phyloP scores from a whole-genome alignment of 495 filamentous ascomycete species.

The Xylaria telfairii region DNA sequence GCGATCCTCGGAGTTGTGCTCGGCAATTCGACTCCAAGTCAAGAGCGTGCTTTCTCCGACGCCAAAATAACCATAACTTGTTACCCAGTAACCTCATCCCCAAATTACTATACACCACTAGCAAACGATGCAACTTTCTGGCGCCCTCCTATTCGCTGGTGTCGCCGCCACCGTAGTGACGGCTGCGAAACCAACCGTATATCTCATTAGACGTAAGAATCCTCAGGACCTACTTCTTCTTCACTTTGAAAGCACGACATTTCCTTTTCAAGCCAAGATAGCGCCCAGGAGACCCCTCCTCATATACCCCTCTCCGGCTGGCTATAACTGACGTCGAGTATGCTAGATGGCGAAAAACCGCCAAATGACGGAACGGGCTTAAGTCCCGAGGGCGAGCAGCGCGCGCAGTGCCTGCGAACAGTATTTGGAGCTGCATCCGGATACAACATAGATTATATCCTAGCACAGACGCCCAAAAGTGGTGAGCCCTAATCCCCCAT shows the following conservation, averaged over 20 bases:
- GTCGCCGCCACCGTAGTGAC: slow-evolving; percentile 18
- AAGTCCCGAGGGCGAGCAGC: slow-evolving; percentile 51
- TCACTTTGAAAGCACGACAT: too few relatives aligned
- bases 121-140: slow-evolving; percentile 27
- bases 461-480: slow-evolving; percentile 56
- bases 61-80: neutral
- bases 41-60: neutral
- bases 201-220: slow-evolving; percentile 55
- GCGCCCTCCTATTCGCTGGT: slow-evolving; percentile 23
- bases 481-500: slow-evolving; percentile 42
- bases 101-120: neutral
- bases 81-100: neutral
- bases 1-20: neutral
- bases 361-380: slow-evolving; percentile 50
- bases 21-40: neutral
- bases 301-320: too few relatives aligned
- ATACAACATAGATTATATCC: slow-evolving; percentile 61
- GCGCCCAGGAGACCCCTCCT: too few relatives aligned
- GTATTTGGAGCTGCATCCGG: slow-evolving; percentile 53
- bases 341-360: slow-evolving; percentile 58
- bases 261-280: too few relatives aligned
- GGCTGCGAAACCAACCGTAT: slow-evolving; percentile 44
- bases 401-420: slow-evolving; percentile 56
- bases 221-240: too few relatives aligned
- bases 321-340: too few relatives aligned